These are phyloP conservation scores for Trichophaea hybrida DNA, from an alignment of 2,329 filamentous ascomycete genomes.

Conservation along the genomic window DNA sequence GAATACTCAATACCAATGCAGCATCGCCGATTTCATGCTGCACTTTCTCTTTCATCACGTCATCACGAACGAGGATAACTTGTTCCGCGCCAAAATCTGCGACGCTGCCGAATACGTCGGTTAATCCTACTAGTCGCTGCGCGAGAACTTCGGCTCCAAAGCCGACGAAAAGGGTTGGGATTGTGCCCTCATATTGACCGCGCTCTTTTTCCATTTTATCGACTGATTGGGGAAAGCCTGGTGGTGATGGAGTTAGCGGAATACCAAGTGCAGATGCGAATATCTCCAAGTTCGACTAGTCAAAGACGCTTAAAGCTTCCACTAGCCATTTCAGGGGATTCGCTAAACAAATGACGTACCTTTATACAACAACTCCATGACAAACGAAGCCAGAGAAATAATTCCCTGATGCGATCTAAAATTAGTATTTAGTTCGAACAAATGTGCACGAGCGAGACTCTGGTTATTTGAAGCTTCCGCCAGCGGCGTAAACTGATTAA, in stretches of 20 bases:
- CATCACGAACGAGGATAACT: conserved; percentile 30
- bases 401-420: conserved; percentile 31
- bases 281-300: too few relatives aligned
- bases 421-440: conserved; percentile 28
- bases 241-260: not conserved
- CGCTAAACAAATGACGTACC: not conserved
- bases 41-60: conserved; percentile 25
- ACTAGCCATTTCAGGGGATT: not conserved
- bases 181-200: conserved; percentile 27
- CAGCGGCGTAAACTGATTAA: conserved; percentile 24
- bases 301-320: too few relatives aligned
- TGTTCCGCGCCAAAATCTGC: conserved; percentile 30
- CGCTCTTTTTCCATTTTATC: conserved; percentile 29
- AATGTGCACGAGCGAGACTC: conserved; percentile 13
- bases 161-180: conserved; percentile 18
- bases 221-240: conserved; percentile 28
- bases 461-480: conserved; percentile 7
- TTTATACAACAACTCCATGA: conserved; percentile 29
- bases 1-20: conserved; percentile 29
- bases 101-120: conserved; percentile 20
- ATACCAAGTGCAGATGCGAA: too few relatives aligned
- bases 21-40: conserved; percentile 26
- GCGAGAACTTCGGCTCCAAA: conserved; percentile 21
- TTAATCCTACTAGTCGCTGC: conserved; percentile 23
- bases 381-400: conserved; percentile 28